phyloP scores from a whole-genome alignment of 1,284 basidiomycete genomes.

The Puccinia polysora region DNA sequence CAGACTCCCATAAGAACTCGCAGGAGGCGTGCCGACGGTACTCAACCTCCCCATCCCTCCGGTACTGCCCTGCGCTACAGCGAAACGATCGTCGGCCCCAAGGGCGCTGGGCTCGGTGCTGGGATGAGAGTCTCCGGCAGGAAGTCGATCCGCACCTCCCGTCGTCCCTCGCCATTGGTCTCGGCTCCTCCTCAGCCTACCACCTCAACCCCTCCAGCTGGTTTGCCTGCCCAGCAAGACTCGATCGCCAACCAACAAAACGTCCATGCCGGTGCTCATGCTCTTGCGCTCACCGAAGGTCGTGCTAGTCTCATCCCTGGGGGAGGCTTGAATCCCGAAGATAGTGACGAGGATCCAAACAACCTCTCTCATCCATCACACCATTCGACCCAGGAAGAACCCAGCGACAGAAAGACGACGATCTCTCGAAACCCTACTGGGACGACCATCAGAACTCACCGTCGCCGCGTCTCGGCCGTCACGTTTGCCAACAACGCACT shows the following conservation, averaged over 20 bases:
- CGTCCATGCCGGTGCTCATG: not conserved
- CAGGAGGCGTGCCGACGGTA: conserved; percentile 11
- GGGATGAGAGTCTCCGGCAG: conserved; percentile 67
- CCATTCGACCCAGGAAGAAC: not conserved
- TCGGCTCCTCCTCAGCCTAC: not conserved
- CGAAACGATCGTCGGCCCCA: conserved; percentile 71
- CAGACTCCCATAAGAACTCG: conserved; percentile 40
- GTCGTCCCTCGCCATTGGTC: not conserved
- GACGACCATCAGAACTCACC: conserved; percentile 21
- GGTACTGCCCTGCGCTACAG: conserved; percentile 69
- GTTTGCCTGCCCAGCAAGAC: not conserved
- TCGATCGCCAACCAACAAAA: not conserved
- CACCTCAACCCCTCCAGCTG: not conserved
- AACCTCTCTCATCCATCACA: not conserved
- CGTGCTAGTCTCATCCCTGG: not conserved
- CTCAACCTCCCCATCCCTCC: conserved; percentile 44
- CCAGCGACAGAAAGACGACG: not conserved
- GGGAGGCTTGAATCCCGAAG: conserved; percentile 19
- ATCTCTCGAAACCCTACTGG: conserved; percentile 28
- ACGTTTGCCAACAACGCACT: conserved; percentile 21
- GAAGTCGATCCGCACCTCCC: conserved; percentile 19
- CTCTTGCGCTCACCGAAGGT: conserved; percentile 10
- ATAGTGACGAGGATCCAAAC: conserved; percentile 11
- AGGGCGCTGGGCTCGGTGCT: conserved; percentile 60
- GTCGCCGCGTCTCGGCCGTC: conserved; percentile 26